Evolutionary conservation across 1,284 basidiomycete genomes (phyloP), one percentile per base, ranked within the genome.

Genomic region (Apiotrichum siamense): DNA sequence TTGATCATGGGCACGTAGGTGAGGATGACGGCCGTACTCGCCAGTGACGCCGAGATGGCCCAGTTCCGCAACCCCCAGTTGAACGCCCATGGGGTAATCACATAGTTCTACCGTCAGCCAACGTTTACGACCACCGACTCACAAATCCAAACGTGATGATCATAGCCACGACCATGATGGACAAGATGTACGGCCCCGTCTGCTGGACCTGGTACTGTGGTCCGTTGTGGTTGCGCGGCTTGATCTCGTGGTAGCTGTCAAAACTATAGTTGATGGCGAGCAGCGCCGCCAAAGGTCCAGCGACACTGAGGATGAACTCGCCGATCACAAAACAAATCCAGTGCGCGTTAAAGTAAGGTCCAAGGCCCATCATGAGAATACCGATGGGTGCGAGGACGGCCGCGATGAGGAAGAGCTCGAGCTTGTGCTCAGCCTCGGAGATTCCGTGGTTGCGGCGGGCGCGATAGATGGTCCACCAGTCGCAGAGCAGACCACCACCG

Each of bases 321-420:
- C 61, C 61, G 4, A 59, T 17, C 29, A 63, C 59, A 44, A 56
- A 63, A 18, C 59, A 56, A 20, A 63, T 60, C 58, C 59, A 63
- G 46, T 63, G 61, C 15, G 54, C 52, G 9, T 47, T 50, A 37
- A 59, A 63, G 33, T 52, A 58, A 13, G 61, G 57, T 12, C 59
- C 61, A 7, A 63, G 47, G 15, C 61, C 61, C 49, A 63, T 58
- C 59, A 63, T 59, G 26, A 63, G 44, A 23, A 63, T 38, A 4
- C 52, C 61, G 20, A 57, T 35, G 55, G 57, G 39, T 17, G 40
- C 47, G 24, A 58, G 44, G 12, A 61, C 32, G 15, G 55, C 40
- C 10, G 55, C 51, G 26, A 60, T 43, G 43, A 57, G 48, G 45
- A 57, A 50, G 3, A 63, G 56, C n/a, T 25, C 13, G 23, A 60